Evolutionary conservation across 441 rosid genomes (phyloP).

Genomic region (Adansonia rubrostipa): DNA sequence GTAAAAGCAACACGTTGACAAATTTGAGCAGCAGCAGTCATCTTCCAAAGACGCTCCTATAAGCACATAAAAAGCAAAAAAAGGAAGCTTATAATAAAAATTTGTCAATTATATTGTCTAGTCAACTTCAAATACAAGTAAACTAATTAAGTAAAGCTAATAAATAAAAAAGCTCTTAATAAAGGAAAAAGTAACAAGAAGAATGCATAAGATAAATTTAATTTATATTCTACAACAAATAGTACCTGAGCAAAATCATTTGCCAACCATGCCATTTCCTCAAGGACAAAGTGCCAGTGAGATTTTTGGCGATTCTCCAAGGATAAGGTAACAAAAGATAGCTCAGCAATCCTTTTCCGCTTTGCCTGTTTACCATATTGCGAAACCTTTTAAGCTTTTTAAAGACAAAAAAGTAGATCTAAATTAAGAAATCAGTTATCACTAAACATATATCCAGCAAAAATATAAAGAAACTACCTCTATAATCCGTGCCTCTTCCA

Average conservation of each 20-base stretch:
- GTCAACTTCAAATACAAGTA: constrained; percentile 6
- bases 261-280: constrained; percentile 99
- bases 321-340: constrained; percentile 59
- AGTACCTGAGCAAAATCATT: constrained; percentile 97
- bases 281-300: constrained; percentile 99
- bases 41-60: constrained; percentile 99
- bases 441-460: constrained; percentile 27
- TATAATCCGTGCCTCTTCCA: constrained; percentile 89
- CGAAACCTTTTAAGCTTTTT: constrained; percentile 30
- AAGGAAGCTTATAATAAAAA: constrained; percentile 7
- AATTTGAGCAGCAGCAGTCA: constrained; percentile 92
- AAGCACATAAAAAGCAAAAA: constrained; percentile 27
- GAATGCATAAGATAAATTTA: constrained; percentile 16
- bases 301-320: constrained; percentile 57
- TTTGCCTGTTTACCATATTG: constrained; percentile 71
- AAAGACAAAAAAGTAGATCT: constrained; percentile 27
- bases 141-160: constrained; percentile 19
- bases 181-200: background rate
- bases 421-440: constrained; percentile 25
- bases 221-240: constrained; percentile 18
- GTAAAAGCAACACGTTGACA: constrained; percentile 68
- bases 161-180: constrained; percentile 20
- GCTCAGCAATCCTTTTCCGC: constrained; percentile 83
- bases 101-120: background rate
- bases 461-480: constrained; percentile 57